These are phyloP conservation scores for Microcera coccophila DNA, from an alignment of 2,329 filamentous ascomycete species.

Conservation along the genomic window DNA sequence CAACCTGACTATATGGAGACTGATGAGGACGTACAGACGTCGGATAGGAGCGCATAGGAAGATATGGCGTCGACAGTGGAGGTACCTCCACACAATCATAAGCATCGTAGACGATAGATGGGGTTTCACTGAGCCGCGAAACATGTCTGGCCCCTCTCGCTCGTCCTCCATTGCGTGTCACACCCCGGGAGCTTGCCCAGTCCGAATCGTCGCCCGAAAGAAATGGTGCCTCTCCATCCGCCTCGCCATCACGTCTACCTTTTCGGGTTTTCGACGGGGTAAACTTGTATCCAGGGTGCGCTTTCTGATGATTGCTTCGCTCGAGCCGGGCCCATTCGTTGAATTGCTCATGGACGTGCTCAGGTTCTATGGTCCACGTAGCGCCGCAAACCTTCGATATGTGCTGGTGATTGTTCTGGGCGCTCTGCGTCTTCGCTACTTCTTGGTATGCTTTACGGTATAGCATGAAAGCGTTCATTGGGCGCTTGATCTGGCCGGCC, in stretches of 20 bases:
- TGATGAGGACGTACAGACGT: conserved; percentile 10
- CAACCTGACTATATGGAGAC: conserved; percentile 12
- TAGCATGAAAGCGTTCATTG: conserved; percentile 98
- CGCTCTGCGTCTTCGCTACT: conserved; percentile 74
- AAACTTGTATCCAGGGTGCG: conserved; percentile 93
- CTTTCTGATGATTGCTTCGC: conserved; percentile 75
- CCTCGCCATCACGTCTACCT: conserved; percentile 33
- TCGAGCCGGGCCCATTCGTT: conserved; percentile 76
- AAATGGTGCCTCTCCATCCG: conserved; percentile 8
- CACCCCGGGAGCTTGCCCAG: conserved; percentile 13
- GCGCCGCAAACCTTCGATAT: conserved; percentile 83
- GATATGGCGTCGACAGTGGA: conserved; percentile 8
- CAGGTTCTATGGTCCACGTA: conserved; percentile 79
- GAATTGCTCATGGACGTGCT: conserved; percentile 70
- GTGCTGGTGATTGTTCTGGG: conserved; percentile 88
- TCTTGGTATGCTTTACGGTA: conserved; percentile 92
- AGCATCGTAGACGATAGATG: background rate
- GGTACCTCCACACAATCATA: conserved; percentile 4
- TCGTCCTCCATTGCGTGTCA: conserved; percentile 5
- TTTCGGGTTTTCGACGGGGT: conserved; percentile 68
- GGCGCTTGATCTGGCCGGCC: conserved; percentile 76
- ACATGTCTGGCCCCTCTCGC: conserved; percentile 12
- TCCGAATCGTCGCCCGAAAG: conserved; percentile 22
- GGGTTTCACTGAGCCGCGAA: conserved; percentile 17
- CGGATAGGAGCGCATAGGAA: conserved; percentile 14